Evolutionary conservation across 2,329 filamentous ascomycete genomes (phyloP), one percentile per base, ranked within the genome.

Genomic region (Biscogniauxia mediterranea): DNA sequence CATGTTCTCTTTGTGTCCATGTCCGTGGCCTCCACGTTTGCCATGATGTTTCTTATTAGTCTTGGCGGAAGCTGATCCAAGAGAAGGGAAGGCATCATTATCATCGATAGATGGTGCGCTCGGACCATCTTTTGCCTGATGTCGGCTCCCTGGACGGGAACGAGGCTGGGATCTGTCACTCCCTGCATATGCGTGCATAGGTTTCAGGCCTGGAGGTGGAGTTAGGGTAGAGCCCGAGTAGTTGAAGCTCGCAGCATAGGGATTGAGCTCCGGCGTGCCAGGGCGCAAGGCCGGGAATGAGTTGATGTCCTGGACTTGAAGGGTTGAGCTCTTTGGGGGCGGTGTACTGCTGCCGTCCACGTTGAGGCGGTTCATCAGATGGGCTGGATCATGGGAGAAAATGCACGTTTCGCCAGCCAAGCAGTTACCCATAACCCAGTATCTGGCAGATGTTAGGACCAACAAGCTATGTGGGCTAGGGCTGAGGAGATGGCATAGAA

Each of bases 371-470:
- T 89, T 92, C 78, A 97, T 87, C 15, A 97, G 84, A 67, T 92
- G 86, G 1, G 93, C 87, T 2, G 95, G 95, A 69, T 99, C 95
- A 76, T 99, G 95, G 15, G 94, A 98, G 79, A 99, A 99, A 62
- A 97, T 92, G 76, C 95, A 99, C 2, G 92, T 93, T 60, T 93
- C 89, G 42, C 95, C 94, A 20, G 95, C 95, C 38, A 99, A 84
- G 74, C 95, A 99, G 71, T 94, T 97, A 1, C 95, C 95, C 79
- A 92, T 92, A 57, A 99, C 84, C 92, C 93, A 99, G 75, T 98
- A 98, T 74, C 91, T 95, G 70, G 52, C 58, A 26, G 46, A 57
- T 11, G 49, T 52, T 57, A 54, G 57, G 58, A 59, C 66, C 91
- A 96, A 76, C 96, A 96, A 74, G 89, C 91, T 68, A 52, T 65